Evolutionary conservation across 1,284 basidiomycete genomes (phyloP), one percentile per base, ranked within the genome.

Genomic region (Irpex sp.): DNA sequence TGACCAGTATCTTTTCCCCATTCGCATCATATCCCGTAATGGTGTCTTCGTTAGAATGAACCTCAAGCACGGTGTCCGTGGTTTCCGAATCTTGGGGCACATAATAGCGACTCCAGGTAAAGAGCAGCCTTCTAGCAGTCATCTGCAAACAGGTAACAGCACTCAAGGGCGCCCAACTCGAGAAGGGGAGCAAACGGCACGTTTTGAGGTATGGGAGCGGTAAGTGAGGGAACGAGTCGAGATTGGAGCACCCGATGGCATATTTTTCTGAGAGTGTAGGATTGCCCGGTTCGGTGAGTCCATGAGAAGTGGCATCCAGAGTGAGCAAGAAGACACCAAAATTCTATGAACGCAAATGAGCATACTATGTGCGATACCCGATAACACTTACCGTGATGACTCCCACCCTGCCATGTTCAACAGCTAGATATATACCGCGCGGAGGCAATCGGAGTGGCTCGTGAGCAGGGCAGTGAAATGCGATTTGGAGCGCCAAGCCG

Each of bases 81-180:
- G 17, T 26, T 19, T 52, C 9, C 17, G 49, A 19, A 19, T 52
- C 17, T 19, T 52, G n/a, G 21, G 34, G 26, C 8, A 34, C 7
- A 17, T 56, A 56, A 15, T 56, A 17, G 11, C 68, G 67, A 62
- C 71, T 65, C 66, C 68, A 74, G 2, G 70, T 68, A 26, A 74
- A 64, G 63, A 68, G 72, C 19, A 75, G 64, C 62, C 66, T 69
- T 54, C 70, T 66, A 58, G 83, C 79, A 2, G 84, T 82, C 73
- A 88, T 79, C 70, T 88, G 86, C 44, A 88, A 74, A 68, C 86
- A 89, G 40, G 78, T 77, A 17, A 87, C 71, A 40, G 69, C 68
- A 19, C 63, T 65, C 37, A 86, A 74, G 57, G 71, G 49, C 26
- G 54, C 54, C 34, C 21, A 36, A 9, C 19, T 17, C 66, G 4